Conservation (phyloP, 495 filamentous ascomycete genomes). For the Stereocaulon alpinum region DNA sequence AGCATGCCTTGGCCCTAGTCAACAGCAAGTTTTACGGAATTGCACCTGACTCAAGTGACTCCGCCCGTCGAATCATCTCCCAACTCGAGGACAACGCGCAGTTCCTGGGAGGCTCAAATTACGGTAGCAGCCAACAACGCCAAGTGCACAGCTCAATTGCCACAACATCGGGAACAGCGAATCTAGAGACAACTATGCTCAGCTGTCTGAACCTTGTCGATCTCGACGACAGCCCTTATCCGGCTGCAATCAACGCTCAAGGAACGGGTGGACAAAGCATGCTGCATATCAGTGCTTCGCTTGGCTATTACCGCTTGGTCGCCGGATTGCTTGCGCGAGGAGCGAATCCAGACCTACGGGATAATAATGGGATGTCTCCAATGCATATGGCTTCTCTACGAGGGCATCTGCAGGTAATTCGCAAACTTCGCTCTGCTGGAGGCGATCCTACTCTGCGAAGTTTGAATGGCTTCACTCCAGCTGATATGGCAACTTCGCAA, state of each 20-base stretch:
- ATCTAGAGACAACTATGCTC: slow-evolving; percentile 62
- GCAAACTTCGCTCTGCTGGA: slow-evolving; percentile 59
- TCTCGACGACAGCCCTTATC: slow-evolving; percentile 58
- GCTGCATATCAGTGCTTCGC: slow-evolving; percentile 67
- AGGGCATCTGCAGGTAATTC: slow-evolving; percentile 63
- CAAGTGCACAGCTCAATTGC: slow-evolving; percentile 28
- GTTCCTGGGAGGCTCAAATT: slow-evolving; percentile 19
- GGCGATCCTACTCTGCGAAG: slow-evolving; percentile 63
- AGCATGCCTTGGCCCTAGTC: slow-evolving; percentile 46
- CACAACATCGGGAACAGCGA: slow-evolving; percentile 33
- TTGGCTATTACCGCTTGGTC: slow-evolving; percentile 66
- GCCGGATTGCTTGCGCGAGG: slow-evolving; percentile 72
- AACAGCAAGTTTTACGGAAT: slow-evolving; percentile 46
- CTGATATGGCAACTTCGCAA: slow-evolving; percentile 58
- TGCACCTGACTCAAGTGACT: slow-evolving; percentile 38
- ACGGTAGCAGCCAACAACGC: slow-evolving; percentile 17
- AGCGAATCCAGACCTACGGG: slow-evolving; percentile 63
- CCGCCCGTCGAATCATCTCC: slow-evolving; percentile 45
- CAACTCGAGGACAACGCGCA: slow-evolving; percentile 18
- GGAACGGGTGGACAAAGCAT: slow-evolving; percentile 64
- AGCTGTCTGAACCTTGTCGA: slow-evolving; percentile 69
- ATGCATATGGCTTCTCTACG: slow-evolving; percentile 78
- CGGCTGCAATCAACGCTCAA: slow-evolving; percentile 52
- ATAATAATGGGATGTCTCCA: slow-evolving; percentile 73
- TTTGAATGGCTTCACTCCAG: slow-evolving; percentile 57